Evolutionary conservation across 345 rosid species (phyloP), one percentile per base, ranked within the genome.

Genomic region (Salix exigua): DNA sequence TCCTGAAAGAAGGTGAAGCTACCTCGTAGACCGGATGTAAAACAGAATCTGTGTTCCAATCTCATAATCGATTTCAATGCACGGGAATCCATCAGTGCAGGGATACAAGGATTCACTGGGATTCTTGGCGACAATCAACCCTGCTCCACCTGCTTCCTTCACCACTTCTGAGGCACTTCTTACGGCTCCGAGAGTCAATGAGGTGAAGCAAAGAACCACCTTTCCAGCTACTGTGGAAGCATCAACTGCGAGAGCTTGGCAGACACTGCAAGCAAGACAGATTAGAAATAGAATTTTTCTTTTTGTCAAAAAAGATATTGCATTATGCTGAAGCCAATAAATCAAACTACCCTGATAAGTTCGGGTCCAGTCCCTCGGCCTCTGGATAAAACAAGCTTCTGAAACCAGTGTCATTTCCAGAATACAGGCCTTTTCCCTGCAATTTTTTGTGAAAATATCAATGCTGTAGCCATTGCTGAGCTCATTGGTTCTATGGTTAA

Each of bases 41-140:
- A 75, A 83, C 25, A 89, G 86, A 77, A 91, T 88, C 73, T 70
- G 87, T 14, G 92, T 88, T 74, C 96, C 94, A 25, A 84, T 79
- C 85, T 88, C 94, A 5, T 85, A 89, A 82, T 90, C 91, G 25
- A 90, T 90, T 79, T 86, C 88, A 3, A 88, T 46, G 70, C 78
- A 82, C 0, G 97, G 94, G 78, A 90, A 86, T 46, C 79, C 81
- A 18, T 72, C 74, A 4, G 21, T 7, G 68, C 87, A 72, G 0
- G 87, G 87, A 53, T 60, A 77, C 68, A 88, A 74, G 53, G 76
- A 77, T 78, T 91, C 80, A 1, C 78, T 83, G 0, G 88, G 91
- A 28, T 87, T 84, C 79, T 86, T 88, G 11, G 91, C 94, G 76
- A 87, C 78, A 21, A 90, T 87, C 35, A 90, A 69, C 9, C 94